Percentiles rank a stretch among this genome's conserved stretches.
phyloP scores from a whole-genome alignment of 2,329 filamentous ascomycete species.

The Balansia obtecta region DNA sequence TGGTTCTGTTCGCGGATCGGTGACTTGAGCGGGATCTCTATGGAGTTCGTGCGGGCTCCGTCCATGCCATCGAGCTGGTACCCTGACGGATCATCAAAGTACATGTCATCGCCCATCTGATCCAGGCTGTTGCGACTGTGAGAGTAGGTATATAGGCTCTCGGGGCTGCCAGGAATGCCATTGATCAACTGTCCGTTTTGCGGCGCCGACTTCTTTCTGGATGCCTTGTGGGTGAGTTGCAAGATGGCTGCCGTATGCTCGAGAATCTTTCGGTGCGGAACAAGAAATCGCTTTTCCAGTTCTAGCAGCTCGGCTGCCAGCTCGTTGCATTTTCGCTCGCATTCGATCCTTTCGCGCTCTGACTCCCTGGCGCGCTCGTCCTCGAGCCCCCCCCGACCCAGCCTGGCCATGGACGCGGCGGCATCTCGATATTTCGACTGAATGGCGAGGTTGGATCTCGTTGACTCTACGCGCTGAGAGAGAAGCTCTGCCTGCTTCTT shows the following conservation, averaged over 20 bases:
- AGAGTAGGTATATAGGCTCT: slow-evolving; percentile 61
- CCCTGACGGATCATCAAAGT: slow-evolving; percentile 67
- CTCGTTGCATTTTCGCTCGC: slow-evolving; percentile 74
- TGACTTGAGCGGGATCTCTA: slow-evolving; percentile 48
- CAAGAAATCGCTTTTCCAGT: slow-evolving; percentile 64
- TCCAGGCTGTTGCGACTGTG: slow-evolving; percentile 48
- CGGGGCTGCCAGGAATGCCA: slow-evolving; percentile 60
- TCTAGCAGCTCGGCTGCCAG: slow-evolving; percentile 68
- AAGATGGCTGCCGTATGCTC: slow-evolving; percentile 89
- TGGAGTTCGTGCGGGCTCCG: slow-evolving; percentile 27
- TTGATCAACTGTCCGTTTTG: slow-evolving; percentile 31
- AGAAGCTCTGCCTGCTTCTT: slow-evolving; percentile 76
- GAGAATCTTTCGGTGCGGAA: slow-evolving; percentile 63
- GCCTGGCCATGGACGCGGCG: slow-evolving; percentile 68
- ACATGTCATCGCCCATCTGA: slow-evolving; percentile 39
- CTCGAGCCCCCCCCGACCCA: slow-evolving; percentile 36
- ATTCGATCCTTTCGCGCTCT: slow-evolving; percentile 61
- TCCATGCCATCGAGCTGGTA: slow-evolving; percentile 59
- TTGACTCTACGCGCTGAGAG: slow-evolving; percentile 65
- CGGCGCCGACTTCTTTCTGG: slow-evolving; percentile 42
- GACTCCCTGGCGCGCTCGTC: slow-evolving; percentile 44
- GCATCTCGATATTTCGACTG: slow-evolving; percentile 94
- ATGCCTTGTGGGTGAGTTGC: slow-evolving; percentile 73
- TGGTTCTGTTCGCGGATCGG: slow-evolving; percentile 42
- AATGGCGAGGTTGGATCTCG: slow-evolving; percentile 70